A percentile compares a stretch with the other conserved stretches of the same genome.
These are phyloP conservation scores for Prunus mume DNA, from an alignment of 306 rosid genomes.

Conservation along the genomic window DNA sequence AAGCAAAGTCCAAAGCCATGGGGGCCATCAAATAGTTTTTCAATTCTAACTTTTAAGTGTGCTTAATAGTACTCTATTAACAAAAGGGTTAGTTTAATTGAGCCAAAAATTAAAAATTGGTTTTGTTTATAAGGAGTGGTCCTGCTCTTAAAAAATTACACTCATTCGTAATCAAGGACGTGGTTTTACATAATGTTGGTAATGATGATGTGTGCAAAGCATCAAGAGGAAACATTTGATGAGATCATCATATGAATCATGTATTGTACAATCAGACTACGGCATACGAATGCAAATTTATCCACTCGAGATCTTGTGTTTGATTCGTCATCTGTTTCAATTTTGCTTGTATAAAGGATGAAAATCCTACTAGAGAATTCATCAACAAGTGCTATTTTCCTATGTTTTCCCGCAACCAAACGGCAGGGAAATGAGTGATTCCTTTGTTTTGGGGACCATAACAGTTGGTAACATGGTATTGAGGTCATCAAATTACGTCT, in stretches of 20 bases:
- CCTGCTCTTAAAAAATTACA: neutral
- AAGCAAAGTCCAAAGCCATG: neutral
- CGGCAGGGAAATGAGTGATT: too few relatives aligned
- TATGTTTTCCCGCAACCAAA: too few relatives aligned
- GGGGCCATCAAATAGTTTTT: neutral
- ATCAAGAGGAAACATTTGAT: neutral
- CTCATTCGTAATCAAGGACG: conserved; percentile 3
- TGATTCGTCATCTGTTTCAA: too few relatives aligned
- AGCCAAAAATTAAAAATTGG: neutral
- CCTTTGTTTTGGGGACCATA: too few relatives aligned
- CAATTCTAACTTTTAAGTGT: neutral
- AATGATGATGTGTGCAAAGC: neutral
- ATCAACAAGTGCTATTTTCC: too few relatives aligned
- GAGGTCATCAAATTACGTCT: too few relatives aligned
- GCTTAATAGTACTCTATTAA: neutral
- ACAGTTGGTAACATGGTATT: too few relatives aligned
- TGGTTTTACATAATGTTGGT: neutral
- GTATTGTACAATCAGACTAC: too few relatives aligned
- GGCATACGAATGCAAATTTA: too few relatives aligned
- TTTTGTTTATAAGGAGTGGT: neutral
- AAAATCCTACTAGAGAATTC: too few relatives aligned
- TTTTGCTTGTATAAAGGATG: too few relatives aligned
- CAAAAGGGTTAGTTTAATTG: neutral
- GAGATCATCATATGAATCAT: neutral
- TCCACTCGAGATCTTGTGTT: too few relatives aligned